These are phyloP conservation scores for Diplodia scrobiculata DNA, from an alignment of 2,329 filamentous ascomycete genomes.

Conservation along the genomic window DNA sequence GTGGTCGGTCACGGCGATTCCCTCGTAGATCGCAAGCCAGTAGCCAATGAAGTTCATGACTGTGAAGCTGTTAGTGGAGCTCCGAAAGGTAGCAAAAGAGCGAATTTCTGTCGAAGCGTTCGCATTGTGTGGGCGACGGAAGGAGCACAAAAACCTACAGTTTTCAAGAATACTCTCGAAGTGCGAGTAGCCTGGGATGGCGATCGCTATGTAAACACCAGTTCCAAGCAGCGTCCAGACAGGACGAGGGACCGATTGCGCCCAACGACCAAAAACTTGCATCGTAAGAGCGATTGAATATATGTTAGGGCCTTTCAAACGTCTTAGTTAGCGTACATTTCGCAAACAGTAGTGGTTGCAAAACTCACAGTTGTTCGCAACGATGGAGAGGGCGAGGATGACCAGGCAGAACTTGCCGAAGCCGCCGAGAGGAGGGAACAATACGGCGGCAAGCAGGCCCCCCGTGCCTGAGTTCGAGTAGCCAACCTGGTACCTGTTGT, in stretches of 20 bases:
- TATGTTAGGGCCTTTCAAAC: slow-evolving; percentile 58
- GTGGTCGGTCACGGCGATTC: slow-evolving; percentile 66
- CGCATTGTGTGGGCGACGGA: background rate
- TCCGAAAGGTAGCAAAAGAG: background rate
- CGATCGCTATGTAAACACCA: slow-evolving; percentile 66
- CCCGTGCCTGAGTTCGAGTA: slow-evolving; percentile 63
- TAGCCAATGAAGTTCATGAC: slow-evolving; percentile 65
- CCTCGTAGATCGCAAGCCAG: slow-evolving; percentile 74
- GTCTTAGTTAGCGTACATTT: background rate
- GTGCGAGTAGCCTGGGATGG: slow-evolving; percentile 64
- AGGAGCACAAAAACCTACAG: background rate
- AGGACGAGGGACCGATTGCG: slow-evolving; percentile 66
- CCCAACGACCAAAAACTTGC: slow-evolving; percentile 63
- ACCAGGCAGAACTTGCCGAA: slow-evolving; percentile 74
- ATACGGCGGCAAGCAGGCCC: slow-evolving; percentile 66
- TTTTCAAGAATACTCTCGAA: slow-evolving; percentile 24
- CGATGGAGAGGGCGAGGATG: slow-evolving; percentile 65
- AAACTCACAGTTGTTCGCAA: slow-evolving; percentile 61
- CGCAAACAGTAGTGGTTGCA: background rate
- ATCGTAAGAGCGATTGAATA: slow-evolving; percentile 67
- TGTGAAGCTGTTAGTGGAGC: slow-evolving; percentile 55
- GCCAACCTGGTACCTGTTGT: slow-evolving; percentile 59
- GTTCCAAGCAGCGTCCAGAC: slow-evolving; percentile 66
- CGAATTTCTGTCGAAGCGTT: too few species aligned
- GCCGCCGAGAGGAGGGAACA: slow-evolving; percentile 63